Evolutionary conservation across 1,284 basidiomycete genomes (phyloP), one percentile per base, ranked within the genome.

Genomic region (Lentinus polychrous): DNA sequence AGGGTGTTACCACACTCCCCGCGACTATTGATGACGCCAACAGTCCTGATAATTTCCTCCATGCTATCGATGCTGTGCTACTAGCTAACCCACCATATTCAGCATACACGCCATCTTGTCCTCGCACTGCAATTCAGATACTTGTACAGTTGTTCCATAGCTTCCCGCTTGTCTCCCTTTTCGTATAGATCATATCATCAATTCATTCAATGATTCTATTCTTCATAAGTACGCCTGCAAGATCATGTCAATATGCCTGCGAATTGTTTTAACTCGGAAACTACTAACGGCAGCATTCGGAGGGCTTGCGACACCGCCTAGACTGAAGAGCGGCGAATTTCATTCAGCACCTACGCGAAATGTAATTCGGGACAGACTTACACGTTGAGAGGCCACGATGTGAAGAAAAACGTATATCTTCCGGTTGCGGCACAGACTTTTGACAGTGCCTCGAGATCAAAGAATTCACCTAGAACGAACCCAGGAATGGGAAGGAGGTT

Each of bases 341-440:
- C 36, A 42, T 17, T 11, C 17, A 32, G 37, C 6, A 34, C 20
- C 5, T n/a, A 46, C 23, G 15, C 33, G 8, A 15, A 10, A 12
- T 2, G 11, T 11, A 10, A 12, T 17, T 1, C n/a, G 32, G 14
- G 11, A 24, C 36, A 14, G 24, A 33, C 37, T 11, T 42, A 41
- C 46, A 48, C 15, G 17, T 41, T 48, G 8, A 46, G 36, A 22
- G 83, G 82, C 83, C 82, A 86, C 3, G 83, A 86, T 0, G 81
- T 74, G 63, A 85, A 82, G 67, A 84, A 86, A 64, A 86, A 85
- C 7, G 78, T 81, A 60, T 83, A 83, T 55, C 81, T 65, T 2
- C 74, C 73, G 1, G 74, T 75, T 53, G 75, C 72, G 8, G 73
- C 74, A 57, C 81, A 85, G 1, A 69, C 67, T 49, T 75, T 64